Conservation (phyloP, 2,329 filamentous ascomycete species). For the Penicillium sp. region DNA sequence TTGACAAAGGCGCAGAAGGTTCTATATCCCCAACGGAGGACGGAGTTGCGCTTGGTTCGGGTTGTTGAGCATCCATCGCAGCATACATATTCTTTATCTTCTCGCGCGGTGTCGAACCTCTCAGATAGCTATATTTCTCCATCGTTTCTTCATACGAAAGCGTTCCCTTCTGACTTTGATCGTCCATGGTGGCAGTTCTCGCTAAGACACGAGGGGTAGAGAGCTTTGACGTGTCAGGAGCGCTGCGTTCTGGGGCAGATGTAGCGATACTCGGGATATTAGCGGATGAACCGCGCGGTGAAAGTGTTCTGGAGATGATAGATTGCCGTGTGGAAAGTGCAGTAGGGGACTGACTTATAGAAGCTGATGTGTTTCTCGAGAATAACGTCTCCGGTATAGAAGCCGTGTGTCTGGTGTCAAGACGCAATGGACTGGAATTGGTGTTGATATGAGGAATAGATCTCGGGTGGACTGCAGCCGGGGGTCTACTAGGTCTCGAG, state of each 20-base stretch:
- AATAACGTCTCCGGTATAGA: constrained; percentile 17
- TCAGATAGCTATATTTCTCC: constrained; percentile 34
- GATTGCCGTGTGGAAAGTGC: neutral
- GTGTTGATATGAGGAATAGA: neutral
- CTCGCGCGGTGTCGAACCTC: constrained; percentile 37
- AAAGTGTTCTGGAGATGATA: neutral
- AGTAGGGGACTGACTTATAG: neutral
- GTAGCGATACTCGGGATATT: neutral
- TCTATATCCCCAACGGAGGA: constrained; percentile 50
- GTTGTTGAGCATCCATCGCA: constrained; percentile 23
- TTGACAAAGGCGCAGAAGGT: constrained; percentile 31
- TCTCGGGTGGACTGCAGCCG: neutral
- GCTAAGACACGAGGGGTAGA: neutral
- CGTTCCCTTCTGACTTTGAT: constrained; percentile 16
- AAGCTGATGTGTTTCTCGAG: neutral
- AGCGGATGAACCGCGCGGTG: neutral
- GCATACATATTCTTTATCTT: constrained; percentile 38
- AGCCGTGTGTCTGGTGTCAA: neutral
- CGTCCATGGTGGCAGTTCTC: constrained; percentile 26
- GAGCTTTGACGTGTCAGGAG: neutral
- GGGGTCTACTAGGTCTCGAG: neutral
- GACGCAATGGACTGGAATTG: neutral
- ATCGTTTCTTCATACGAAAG: constrained; percentile 28
- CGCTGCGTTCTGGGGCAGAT: no score
- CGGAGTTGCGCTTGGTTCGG: constrained; percentile 43